Percentiles rank a stretch among this genome's conserved stretches.
Conservation (phyloP, 441 rosid species). For the Manihot esculenta region DNA sequence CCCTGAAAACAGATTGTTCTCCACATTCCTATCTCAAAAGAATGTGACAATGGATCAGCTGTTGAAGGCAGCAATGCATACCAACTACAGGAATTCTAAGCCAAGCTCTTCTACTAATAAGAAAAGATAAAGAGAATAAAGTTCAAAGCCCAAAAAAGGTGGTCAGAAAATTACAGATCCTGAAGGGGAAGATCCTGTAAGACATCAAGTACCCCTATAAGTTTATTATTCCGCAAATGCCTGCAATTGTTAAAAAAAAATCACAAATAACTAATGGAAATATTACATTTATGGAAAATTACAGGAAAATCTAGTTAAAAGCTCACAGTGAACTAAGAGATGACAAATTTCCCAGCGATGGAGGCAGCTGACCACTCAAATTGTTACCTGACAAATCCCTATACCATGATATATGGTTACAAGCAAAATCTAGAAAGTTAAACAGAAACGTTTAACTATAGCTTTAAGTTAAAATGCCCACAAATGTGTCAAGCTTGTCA, state of each 20-base stretch:
- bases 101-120: background rate
- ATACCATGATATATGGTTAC: constrained; percentile 25
- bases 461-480: constrained; percentile 30
- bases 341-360: constrained; percentile 27
- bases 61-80: constrained; percentile 13
- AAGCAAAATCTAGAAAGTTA: constrained; percentile 14
- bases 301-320: background rate
- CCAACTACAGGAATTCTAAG: background rate
- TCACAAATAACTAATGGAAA: background rate
- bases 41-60: constrained; percentile 23
- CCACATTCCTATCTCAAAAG: constrained; percentile 62
- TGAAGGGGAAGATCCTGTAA: constrained; percentile 69
- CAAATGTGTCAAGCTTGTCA: constrained; percentile 58
- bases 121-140: background rate
- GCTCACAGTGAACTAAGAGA: constrained; percentile 31
- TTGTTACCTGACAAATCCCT: constrained; percentile 81
- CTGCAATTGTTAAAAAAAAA: constrained; percentile 46
- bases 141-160: constrained; percentile 4
- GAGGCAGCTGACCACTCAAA: constrained; percentile 68
- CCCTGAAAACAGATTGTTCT: constrained; percentile 85
- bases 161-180: constrained; percentile 55
- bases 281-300: background rate
- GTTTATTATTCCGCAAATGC: constrained; percentile 78
- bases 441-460: background rate
- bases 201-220: constrained; percentile 72